These are phyloP conservation scores for Cryptosporidium parvum DNA, from an alignment of 169 alveolate genomes.

Conservation along the genomic window DNA sequence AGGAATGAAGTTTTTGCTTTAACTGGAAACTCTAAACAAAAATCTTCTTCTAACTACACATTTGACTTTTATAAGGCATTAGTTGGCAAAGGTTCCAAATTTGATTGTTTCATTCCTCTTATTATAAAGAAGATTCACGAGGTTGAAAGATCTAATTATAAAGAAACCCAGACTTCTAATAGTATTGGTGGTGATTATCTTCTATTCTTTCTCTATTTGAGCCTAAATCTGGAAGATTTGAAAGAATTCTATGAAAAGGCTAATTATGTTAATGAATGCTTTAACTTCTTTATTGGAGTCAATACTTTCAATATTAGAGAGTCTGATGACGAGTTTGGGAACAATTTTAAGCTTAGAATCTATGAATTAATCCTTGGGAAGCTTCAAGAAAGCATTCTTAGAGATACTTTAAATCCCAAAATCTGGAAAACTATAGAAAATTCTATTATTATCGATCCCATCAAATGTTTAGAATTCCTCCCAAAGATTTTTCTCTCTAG, in stretches of 20 bases:
- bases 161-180: neutral
- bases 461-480: slow-evolving; percentile 19
- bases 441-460: slow-evolving; percentile 34
- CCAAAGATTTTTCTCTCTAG: neutral
- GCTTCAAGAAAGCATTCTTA: neutral
- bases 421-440: slow-evolving; percentile 41
- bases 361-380: slow-evolving; percentile 4
- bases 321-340: slow-evolving; percentile 14
- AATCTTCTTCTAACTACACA: neutral
- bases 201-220: slow-evolving; percentile 27
- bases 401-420: neutral
- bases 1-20: neutral
- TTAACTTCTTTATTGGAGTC: slow-evolving; percentile 17
- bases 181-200: slow-evolving; percentile 22
- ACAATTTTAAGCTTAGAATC: slow-evolving; percentile 25
- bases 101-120: slow-evolving; percentile 1
- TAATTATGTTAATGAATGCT: slow-evolving; percentile 33
- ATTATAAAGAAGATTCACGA: slow-evolving; percentile 19
- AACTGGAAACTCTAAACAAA: neutral
- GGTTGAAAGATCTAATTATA: neutral
- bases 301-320: slow-evolving; percentile 59
- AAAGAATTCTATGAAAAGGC: slow-evolving; percentile 2
- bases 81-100: neutral
- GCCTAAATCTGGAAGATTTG: neutral
- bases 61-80: slow-evolving; percentile 2